Evolutionary conservation across 1,284 basidiomycete genomes (phyloP).

Genomic region (Schizophyllum commune): DNA sequence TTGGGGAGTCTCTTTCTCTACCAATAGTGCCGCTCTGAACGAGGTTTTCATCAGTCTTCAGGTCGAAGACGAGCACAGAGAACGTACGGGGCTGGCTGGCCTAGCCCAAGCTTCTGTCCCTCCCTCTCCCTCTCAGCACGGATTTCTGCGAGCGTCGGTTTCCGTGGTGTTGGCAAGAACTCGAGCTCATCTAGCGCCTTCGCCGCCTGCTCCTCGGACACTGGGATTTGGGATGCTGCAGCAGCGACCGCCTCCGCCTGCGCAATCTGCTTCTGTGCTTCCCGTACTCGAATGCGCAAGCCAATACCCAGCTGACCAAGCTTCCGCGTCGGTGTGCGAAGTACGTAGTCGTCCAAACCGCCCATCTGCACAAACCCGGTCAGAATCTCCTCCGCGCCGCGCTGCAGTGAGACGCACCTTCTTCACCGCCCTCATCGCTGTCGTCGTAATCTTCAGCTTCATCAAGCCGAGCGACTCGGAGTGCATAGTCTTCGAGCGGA

Average conservation of each 20-base stretch:
- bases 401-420: constrained; percentile 58
- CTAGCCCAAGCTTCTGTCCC: background rate
- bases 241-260: background rate
- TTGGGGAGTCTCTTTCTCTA: too few species aligned
- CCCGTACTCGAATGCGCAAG: constrained; percentile 53
- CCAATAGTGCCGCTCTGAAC: too few species aligned
- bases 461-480: constrained; percentile 60
- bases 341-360: constrained; percentile 74
- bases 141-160: background rate
- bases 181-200: background rate
- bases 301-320: constrained; percentile 73
- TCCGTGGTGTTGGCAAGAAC: background rate
- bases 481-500: constrained; percentile 64
- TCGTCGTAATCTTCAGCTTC: constrained; percentile 63
- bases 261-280: constrained; percentile 24
- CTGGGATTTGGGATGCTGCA: background rate
- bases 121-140: background rate
- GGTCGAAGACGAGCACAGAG: background rate
- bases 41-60: too few species aligned
- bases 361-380: constrained; percentile 41
- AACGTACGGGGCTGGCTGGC: background rate
- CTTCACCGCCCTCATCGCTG: constrained; percentile 71
- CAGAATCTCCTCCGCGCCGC: too few species aligned
- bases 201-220: background rate
- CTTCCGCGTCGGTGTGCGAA: constrained; percentile 53